phyloP scores from a whole-genome alignment of 805 yeast genomes.

The Candida manassasensis region DNA sequence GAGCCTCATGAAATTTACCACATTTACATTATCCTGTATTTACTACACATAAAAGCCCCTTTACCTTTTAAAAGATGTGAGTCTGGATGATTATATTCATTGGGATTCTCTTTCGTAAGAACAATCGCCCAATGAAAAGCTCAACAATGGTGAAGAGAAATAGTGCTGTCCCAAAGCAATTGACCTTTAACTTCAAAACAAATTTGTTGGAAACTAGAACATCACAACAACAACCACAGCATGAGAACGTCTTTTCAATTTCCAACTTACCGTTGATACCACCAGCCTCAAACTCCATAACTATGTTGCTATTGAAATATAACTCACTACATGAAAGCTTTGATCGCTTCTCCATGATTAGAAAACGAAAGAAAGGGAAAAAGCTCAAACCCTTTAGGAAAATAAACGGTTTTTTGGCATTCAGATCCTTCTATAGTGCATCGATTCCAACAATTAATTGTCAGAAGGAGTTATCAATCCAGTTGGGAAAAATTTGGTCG shows the following conservation, averaged over 20 bases:
- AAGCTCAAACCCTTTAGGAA: constrained; percentile 10
- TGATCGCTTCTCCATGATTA: no score
- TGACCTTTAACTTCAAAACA: no score
- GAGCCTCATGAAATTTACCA: neutral
- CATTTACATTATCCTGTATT: neutral
- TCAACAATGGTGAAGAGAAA: no score
- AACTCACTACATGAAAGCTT: constrained; percentile 6
- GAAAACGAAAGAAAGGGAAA: constrained; percentile 6
- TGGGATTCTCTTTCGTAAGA: no score
- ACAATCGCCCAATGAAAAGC: no score
- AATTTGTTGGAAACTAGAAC: no score
- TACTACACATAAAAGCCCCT: neutral
- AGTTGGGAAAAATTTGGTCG: constrained; percentile 24
- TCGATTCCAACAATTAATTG: constrained; percentile 13
- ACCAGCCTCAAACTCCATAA: constrained; percentile 9
- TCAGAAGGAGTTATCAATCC: constrained; percentile 21
- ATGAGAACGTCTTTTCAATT: constrained; percentile 8
- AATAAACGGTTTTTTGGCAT: constrained; percentile 28
- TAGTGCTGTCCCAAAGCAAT: no score
- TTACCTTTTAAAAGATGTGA: no score
- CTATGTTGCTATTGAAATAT: constrained; percentile 9
- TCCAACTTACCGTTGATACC: constrained; percentile 13
- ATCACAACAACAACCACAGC: no score
- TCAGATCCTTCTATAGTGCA: constrained; percentile 24
- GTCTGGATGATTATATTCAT: no score